Evolutionary conservation across 2,329 filamentous ascomycete genomes (phyloP).

Genomic region (Emergomyces pasteurianus): DNA sequence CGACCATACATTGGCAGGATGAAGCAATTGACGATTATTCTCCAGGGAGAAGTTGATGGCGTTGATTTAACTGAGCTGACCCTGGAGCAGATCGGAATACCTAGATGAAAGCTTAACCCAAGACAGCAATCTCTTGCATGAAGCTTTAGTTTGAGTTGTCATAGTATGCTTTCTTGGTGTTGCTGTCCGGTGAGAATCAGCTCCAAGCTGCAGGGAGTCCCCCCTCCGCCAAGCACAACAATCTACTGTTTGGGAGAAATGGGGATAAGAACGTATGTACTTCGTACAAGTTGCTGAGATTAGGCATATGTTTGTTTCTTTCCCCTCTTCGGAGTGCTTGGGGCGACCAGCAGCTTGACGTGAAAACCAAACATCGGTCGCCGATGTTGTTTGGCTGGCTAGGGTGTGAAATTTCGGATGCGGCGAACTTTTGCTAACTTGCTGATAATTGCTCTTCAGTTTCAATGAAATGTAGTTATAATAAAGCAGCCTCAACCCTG

Average conservation of each 20-base stretch:
- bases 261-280: background rate
- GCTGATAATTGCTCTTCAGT: background rate
- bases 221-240: conserved; percentile 1
- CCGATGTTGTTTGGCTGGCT: background rate
- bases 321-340: background rate
- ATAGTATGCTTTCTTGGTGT: background rate
- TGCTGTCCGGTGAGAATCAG: background rate
- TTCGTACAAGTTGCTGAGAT: background rate
- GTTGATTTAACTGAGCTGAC: conserved; percentile 1
- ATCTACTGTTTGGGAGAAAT: background rate
- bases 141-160: background rate
- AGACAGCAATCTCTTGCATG: background rate
- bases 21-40: background rate
- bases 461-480: background rate
- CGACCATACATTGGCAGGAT: background rate
- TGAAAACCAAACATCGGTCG: background rate
- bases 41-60: background rate
- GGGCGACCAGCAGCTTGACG: background rate
- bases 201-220: background rate
- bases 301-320: background rate
- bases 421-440: background rate
- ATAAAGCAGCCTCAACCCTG: background rate
- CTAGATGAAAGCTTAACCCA: conserved; percentile 1
- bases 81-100: background rate
- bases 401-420: background rate